These are phyloP conservation scores for Mortierella antarctica DNA, from an alignment of 192 early-diverging fungal genomes.

Conservation along the genomic window DNA sequence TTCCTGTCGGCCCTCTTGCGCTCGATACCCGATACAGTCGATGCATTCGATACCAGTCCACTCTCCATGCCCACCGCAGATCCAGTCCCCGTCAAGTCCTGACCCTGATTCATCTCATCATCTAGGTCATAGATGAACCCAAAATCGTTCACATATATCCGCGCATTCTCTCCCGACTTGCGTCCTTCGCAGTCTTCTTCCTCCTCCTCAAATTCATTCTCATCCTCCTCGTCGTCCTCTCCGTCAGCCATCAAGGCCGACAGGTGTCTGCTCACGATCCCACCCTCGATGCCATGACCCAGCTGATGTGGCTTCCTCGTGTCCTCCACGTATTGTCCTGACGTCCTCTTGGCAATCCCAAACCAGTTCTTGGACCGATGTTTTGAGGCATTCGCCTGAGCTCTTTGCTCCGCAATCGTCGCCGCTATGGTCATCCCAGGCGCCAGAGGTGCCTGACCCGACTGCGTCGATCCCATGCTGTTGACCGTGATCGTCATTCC, in stretches of 20 bases:
- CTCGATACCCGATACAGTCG: conserved; percentile 13
- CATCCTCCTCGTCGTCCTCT: conserved; percentile 30
- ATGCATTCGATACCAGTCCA: conserved; percentile 17
- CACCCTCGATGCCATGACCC: conserved; percentile 38
- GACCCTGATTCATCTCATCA: conserved; percentile 40
- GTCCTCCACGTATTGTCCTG: conserved; percentile 2
- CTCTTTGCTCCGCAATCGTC: background rate
- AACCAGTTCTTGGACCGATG: conserved; percentile 45
- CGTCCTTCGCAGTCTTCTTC: conserved; percentile 2
- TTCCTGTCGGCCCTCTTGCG: conserved; percentile 16
- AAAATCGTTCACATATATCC: conserved; percentile 42
- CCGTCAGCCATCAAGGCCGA: conserved; percentile 8
- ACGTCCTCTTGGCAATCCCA: conserved; percentile 19
- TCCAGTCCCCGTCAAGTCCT: conserved; percentile 37
- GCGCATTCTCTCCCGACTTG: conserved; percentile 5
- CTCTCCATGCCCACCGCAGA: conserved; percentile 2
- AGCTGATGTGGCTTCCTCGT: conserved; percentile 30
- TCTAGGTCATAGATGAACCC: conserved; percentile 51
- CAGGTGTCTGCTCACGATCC: conserved; percentile 16
- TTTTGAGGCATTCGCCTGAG: conserved; percentile 2
- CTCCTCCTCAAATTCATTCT: conserved; percentile 18
- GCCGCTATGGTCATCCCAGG: background rate
- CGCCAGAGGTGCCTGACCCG: background rate
- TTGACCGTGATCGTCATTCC: conserved; percentile 5
- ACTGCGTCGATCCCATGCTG: conserved; percentile 4